Base-by-base conservation (phyloP, 345 rosid genomes). In the Euphorbia pulcherrima region DNA sequence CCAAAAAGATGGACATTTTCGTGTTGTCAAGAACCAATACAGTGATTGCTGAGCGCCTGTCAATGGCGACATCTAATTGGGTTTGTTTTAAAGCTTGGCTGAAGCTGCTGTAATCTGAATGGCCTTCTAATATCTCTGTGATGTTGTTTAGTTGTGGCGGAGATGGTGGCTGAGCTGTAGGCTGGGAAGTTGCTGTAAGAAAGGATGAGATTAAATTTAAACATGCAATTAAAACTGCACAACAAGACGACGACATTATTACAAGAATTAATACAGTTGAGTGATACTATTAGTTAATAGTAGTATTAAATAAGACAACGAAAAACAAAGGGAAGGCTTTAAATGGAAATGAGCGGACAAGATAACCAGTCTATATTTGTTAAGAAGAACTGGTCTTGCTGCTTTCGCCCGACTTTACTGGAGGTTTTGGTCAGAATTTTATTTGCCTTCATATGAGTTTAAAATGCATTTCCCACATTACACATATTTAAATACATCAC, bases 31-130 rank as follows among this genome's bases (percentile, higher is more conserved):
- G 78, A 6, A 50, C 83, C 4, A 83, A 75, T 51, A 81, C 77
- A 1, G 87, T 83, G 68, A 81, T 59, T 2, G 81, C 55, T 24
- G 51, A 68, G 13, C 78, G 78, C 0, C 60, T 60, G 55, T 83
- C 81, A 40, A 81, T 79, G 7, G 24, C 26, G 0, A 27, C 35
- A 2, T 78, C 84, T 3, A 83, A 3, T 17, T 71, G 64, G 8
- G 84, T 65, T 71, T 39, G 58, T 10, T 74, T 51, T 50, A 81
- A 68, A 8, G 40, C 27, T 16, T 63, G 51, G 13, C 54, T 81
- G 69, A 78, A 83, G 66, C 30, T 64, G 76, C 71, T 64, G 78
- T 69, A 83, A 30, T 74, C 81, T 0, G 80, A 40, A 64, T 81
- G 37, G 1, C 68, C 27, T 24, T 48, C 29, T 1, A 79, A 79